These are phyloP conservation scores for Pyrenochaeta sp. DNA, from an alignment of 2,329 filamentous ascomycete genomes.

Conservation along the genomic window DNA sequence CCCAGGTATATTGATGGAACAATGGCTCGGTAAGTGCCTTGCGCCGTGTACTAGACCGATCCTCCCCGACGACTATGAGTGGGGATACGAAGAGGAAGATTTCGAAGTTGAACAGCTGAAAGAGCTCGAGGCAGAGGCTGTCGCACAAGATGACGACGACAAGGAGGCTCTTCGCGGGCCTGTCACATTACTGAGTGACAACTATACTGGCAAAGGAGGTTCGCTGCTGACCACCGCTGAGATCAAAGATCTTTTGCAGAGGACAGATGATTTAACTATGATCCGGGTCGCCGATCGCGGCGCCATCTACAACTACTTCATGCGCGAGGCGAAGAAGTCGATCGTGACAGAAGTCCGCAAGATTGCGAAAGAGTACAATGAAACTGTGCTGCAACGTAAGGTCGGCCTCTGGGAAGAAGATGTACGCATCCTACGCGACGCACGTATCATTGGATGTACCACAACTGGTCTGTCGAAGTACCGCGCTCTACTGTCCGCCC, in stretches of 20 bases:
- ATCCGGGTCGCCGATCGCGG: conserved; percentile 67
- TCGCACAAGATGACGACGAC: conserved; percentile 61
- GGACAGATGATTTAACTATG: conserved; percentile 65
- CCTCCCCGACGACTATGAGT: conserved; percentile 59
- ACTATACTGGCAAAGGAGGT: conserved; percentile 44
- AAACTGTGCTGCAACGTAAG: conserved; percentile 62
- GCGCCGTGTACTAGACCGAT: conserved; percentile 56
- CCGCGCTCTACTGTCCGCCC: conserved; percentile 70
- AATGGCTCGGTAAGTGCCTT: conserved; percentile 67
- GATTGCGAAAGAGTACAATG: conserved; percentile 60
- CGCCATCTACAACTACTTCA: conserved; percentile 72
- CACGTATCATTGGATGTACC: conserved; percentile 72
- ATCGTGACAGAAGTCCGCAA: conserved; percentile 59
- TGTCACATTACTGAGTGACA: conserved; percentile 48
- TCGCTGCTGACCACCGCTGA: conserved; percentile 33
- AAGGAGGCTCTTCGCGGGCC: conserved; percentile 50
- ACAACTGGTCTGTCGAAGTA: conserved; percentile 86
- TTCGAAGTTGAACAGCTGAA: conserved; percentile 68
- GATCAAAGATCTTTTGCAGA: conserved; percentile 49
- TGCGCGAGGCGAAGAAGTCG: conserved; percentile 61
- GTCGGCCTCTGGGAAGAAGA: conserved; percentile 67
- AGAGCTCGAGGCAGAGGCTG: conserved; percentile 67
- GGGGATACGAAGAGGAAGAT: conserved; percentile 67
- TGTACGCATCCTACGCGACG: conserved; percentile 53
- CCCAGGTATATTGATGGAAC: conserved; percentile 53